phyloP scores from a whole-genome alignment of 495 filamentous ascomycete species.

The Lasiosphaeria hispida region DNA sequence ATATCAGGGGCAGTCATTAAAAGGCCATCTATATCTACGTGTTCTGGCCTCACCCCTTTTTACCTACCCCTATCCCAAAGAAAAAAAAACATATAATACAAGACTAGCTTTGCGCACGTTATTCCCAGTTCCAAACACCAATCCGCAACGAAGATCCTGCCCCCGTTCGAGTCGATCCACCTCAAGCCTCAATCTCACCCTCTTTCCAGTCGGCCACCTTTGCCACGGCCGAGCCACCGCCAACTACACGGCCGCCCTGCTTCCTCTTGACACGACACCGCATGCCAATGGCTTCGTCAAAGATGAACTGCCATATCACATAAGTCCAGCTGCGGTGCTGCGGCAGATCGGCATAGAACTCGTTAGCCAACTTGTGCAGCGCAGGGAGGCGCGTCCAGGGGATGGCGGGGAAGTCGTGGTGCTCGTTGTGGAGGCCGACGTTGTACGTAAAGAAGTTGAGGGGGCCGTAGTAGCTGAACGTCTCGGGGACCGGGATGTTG shows the following conservation, averaged over 20 bases:
- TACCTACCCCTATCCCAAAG: no score
- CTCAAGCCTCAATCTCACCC: conserved; percentile 54
- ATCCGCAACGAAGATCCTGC: no score
- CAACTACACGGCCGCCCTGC: conserved; percentile 68
- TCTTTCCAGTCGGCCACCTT: conserved; percentile 44
- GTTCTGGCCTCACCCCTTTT: no score
- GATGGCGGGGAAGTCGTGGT: conserved; percentile 96
- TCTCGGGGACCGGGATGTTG: conserved; percentile 75
- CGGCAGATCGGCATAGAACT: conserved; percentile 91
- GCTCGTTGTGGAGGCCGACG: conserved; percentile 95
- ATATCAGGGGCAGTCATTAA: neutral
- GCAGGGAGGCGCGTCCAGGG: conserved; percentile 83
- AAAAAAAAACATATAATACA: no score
- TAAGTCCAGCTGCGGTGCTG: conserved; percentile 84
- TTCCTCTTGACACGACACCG: conserved; percentile 91
- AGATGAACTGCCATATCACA: conserved; percentile 93
- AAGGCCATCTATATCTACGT: neutral
- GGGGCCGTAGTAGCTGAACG: conserved; percentile 93
- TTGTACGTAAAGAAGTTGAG: conserved; percentile 95
- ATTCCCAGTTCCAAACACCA: no score
- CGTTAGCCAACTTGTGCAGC: conserved; percentile 75
- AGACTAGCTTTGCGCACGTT: no score
- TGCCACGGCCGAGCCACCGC: conserved; percentile 25
- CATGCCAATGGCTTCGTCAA: conserved; percentile 81
- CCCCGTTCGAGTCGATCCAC: neutral